Evolutionary conservation across 1,284 basidiomycete species (phyloP), one percentile per base, ranked within the genome.

Genomic region (Malassezia brasiliensis): DNA sequence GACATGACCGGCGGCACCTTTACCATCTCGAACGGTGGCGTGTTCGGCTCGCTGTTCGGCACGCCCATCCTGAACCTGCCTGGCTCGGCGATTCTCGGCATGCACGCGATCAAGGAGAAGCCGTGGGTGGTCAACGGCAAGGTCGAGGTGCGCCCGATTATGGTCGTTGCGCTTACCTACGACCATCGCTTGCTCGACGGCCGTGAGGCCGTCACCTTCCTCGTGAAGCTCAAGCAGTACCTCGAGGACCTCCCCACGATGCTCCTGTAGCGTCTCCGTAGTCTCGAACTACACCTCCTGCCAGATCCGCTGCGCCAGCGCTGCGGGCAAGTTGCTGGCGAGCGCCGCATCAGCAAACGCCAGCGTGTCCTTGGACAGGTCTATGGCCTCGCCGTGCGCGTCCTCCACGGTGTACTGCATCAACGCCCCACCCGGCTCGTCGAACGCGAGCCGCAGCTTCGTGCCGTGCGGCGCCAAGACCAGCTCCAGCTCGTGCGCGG

Each of bases 11-110:
- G 93, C 53, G 91, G 93, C 50, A 86, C 88, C 20, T 96, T 98
- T 81, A 98, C 93, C 68, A 96, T 98, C 77, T 96, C 93, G 52
- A 98, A 98, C 76, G 94, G 94, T 47, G 94, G 93, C 69, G 93
- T 98, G 74, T 98, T 98, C 71, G 93, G 93, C 53, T 94, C 90
- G 51, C 80, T 96, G 46, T 96, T 86, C 75, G 93, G 93, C 49
- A 98, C 93, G 35, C 93, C 93, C 22, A 75, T 78, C 76, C 91
- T 98, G 79, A 98, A 96, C 81, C 79, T 93, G 54, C 93, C 93
- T 19, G 93, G 96, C 76, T 80, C 89, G 40, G 93, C 90, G 55
- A 91, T 96, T 19, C 82, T 96, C 55, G 85, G 88, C 60, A 96
- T 96, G 90, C 93, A 98, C 79, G 75, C 90, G 22, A 90, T 96